Conservation (phyloP, 495 filamentous ascomycete genomes). For the Xylaria castorea region DNA sequence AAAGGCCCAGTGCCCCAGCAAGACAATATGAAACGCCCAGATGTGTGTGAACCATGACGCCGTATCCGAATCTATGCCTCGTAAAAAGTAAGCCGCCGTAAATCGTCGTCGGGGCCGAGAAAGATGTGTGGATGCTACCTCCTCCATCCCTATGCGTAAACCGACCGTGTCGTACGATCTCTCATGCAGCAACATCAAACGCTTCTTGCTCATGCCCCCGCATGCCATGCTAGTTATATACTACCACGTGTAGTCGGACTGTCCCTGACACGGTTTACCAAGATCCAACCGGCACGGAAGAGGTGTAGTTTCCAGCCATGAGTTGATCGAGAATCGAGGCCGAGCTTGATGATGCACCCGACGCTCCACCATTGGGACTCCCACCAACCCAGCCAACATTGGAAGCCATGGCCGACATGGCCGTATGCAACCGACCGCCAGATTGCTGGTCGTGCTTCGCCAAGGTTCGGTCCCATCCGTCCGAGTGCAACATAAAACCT, state of each 20-base stretch:
- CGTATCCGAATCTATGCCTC: constrained; percentile 28
- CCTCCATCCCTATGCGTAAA: constrained; percentile 13
- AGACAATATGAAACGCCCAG: constrained; percentile 24
- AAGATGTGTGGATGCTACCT: constrained; percentile 21
- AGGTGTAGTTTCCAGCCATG: constrained; percentile 77
- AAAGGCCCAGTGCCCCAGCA: constrained; percentile 13
- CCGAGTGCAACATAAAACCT: constrained; percentile 88
- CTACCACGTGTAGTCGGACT: background rate
- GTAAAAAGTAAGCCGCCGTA: constrained; percentile 25
- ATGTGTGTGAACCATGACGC: constrained; percentile 25
- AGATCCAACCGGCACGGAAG: constrained; percentile 64
- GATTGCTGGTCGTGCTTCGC: constrained; percentile 88
- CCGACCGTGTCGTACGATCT: constrained; percentile 13
- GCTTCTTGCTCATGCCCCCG: background rate
- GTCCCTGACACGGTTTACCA: background rate
- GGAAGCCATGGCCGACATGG: constrained; percentile 75
- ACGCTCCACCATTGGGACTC: constrained; percentile 45
- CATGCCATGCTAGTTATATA: constrained; percentile 5
- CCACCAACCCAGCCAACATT: constrained; percentile 79
- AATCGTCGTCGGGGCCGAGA: constrained; percentile 10
- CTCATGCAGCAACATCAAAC: constrained; percentile 15
- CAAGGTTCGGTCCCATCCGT: constrained; percentile 90
- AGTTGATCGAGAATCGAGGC: constrained; percentile 79
- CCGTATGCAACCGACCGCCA: constrained; percentile 80
- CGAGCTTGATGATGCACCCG: constrained; percentile 32